Conservation (phyloP, 208 protist species). For the Phytomonas sp. region DNA sequence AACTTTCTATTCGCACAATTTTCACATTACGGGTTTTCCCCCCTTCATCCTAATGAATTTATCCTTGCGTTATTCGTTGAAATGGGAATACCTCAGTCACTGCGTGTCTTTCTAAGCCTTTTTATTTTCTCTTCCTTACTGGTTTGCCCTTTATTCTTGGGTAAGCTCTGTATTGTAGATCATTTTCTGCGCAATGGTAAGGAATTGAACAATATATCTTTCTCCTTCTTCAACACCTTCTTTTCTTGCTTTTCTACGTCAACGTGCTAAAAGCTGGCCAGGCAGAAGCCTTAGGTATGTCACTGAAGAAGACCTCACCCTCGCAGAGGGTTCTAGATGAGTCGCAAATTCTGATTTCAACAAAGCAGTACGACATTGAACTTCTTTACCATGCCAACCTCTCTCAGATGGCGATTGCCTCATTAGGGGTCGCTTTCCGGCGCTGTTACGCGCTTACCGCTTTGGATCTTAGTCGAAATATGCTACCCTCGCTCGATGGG, state of each 20-base stretch:
- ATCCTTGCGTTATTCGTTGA: neutral
- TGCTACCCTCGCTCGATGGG: conserved; percentile 40
- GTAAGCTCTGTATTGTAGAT: too few relatives aligned
- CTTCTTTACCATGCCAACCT: conserved; percentile 33
- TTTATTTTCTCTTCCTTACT: neutral
- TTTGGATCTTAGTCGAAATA: conserved; percentile 62
- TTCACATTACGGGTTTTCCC: neutral
- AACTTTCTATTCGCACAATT: neutral
- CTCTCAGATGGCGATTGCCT: conserved; percentile 9
- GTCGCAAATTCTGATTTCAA: conserved; percentile 20
- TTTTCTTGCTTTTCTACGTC: neutral
- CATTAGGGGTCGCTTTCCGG: conserved; percentile 29
- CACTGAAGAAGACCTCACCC: neutral
- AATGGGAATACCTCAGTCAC: neutral
- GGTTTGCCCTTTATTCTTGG: neutral
- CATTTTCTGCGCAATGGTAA: too few relatives aligned
- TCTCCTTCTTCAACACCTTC: neutral
- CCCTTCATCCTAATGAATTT: neutral
- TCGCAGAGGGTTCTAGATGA: neutral
- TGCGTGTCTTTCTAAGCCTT: neutral
- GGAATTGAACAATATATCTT: neutral
- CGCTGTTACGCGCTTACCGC: conserved; percentile 32
- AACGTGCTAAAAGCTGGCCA: neutral
- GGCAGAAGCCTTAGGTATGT: neutral
- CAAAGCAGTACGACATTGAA: conserved; percentile 64